phyloP scores from a whole-genome alignment of 805 yeast species.

The Kuraishia floccosa region DNA sequence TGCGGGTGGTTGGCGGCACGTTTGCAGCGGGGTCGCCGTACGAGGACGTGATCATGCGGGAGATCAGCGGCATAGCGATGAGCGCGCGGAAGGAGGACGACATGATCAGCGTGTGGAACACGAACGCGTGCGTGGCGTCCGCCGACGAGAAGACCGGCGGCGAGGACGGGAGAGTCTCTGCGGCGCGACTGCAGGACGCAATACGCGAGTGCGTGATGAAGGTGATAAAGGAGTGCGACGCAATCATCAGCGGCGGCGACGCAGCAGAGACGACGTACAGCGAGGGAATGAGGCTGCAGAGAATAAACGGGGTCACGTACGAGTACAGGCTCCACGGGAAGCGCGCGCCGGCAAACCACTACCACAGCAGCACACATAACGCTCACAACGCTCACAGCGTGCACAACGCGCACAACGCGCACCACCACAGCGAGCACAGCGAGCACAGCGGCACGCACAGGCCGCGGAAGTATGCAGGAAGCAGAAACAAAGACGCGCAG shows the following conservation, averaged over 20 bases:
- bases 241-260: slow-evolving; percentile 21
- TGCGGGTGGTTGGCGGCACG: slow-evolving; percentile 39
- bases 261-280: background rate
- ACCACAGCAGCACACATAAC: background rate
- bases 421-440: background rate
- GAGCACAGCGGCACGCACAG: background rate
- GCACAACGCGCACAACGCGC: background rate
- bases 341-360: background rate
- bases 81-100: slow-evolving; percentile 51
- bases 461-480: background rate
- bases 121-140: slow-evolving; percentile 25
- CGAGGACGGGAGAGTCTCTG: slow-evolving; percentile 5
- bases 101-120: slow-evolving; percentile 52
- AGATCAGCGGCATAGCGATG: slow-evolving; percentile 48
- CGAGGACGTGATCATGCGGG: slow-evolving; percentile 28
- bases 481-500: background rate
- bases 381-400: background rate
- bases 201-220: slow-evolving; percentile 34
- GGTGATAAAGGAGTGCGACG: slow-evolving; percentile 35
- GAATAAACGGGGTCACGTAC: background rate
- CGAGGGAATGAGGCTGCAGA: no score
- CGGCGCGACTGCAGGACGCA: background rate
- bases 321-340: slow-evolving; percentile 3
- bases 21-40: slow-evolving; percentile 27
- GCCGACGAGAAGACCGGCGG: slow-evolving; percentile 12